Evolutionary conservation across 306 rosid species (phyloP).

Genomic region (Vigna angularis): DNA sequence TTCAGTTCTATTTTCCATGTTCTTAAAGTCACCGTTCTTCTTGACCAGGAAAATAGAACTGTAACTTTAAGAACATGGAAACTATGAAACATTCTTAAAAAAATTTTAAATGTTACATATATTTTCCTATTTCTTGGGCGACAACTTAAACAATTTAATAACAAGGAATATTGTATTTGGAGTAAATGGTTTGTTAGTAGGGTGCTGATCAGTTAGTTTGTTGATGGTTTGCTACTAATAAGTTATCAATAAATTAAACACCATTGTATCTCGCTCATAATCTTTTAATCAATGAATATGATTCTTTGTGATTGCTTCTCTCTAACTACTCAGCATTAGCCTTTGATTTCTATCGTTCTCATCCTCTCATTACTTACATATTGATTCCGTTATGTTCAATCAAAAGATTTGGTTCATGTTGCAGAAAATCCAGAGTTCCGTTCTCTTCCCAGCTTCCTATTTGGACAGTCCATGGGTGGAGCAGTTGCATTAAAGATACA

Average conservation of each 20-base stretch:
- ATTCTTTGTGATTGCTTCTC: not conserved
- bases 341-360: not conserved
- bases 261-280: not conserved
- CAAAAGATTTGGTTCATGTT: slow-evolving; percentile 40
- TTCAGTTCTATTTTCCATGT: no score
- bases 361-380: not conserved
- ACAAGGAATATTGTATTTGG: not conserved
- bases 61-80: slow-evolving; percentile 28
- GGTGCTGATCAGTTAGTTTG: not conserved
- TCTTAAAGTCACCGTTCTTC: not conserved
- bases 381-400: slow-evolving; percentile 7
- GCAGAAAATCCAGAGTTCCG: slow-evolving; percentile 71
- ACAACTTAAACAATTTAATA: slow-evolving; percentile 4
- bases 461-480: slow-evolving; percentile 96
- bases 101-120: slow-evolving; percentile 33
- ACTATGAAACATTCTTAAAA: slow-evolving; percentile 9
- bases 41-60: slow-evolving; percentile 7
- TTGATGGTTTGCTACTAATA: not conserved
- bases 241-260: not conserved
- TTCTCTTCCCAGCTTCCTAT: slow-evolving; percentile 76
- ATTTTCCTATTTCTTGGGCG: slow-evolving; percentile 19
- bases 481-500: slow-evolving; percentile 87
- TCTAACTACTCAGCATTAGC: not conserved
- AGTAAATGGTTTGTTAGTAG: not conserved
- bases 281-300: not conserved